A percentile compares a stretch with the other conserved stretches of the same genome.
These are phyloP conservation scores for Ogataea trehalophila DNA, from an alignment of 805 yeast species.

Conservation along the genomic window DNA sequence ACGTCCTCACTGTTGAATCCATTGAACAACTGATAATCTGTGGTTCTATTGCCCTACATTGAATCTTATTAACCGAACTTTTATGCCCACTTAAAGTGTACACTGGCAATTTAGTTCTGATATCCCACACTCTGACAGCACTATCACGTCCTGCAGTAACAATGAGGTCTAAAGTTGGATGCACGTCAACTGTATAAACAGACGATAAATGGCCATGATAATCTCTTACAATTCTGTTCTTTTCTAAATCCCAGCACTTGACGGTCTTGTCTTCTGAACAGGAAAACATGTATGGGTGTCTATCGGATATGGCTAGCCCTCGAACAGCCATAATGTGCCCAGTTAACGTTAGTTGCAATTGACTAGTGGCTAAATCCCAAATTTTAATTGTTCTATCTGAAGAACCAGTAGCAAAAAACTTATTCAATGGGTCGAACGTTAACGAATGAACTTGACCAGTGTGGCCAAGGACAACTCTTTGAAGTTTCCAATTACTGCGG, in stretches of 20 bases:
- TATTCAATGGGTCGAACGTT: slow-evolving; percentile 78
- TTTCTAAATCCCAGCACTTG: slow-evolving; percentile 94
- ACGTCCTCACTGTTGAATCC: slow-evolving; percentile 81
- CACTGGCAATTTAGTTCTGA: slow-evolving; percentile 69
- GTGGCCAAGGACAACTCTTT: slow-evolving; percentile 80
- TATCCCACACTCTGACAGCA: slow-evolving; percentile 89
- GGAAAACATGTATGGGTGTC: slow-evolving; percentile 84
- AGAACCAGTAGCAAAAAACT: slow-evolving; percentile 91
- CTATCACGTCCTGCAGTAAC: slow-evolving; percentile 89
- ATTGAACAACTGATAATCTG: slow-evolving; percentile 79
- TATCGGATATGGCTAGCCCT: slow-evolving; percentile 62
- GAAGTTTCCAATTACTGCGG: slow-evolving; percentile 70
- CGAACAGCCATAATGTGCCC: slow-evolving; percentile 92
- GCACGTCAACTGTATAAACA: slow-evolving; percentile 76
- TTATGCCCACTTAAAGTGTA: slow-evolving; percentile 81
- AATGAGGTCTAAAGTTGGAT: slow-evolving; percentile 79
- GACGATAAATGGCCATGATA: slow-evolving; percentile 95
- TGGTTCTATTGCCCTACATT: slow-evolving; percentile 70
- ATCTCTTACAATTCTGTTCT: slow-evolving; percentile 73
- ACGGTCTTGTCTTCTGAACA: slow-evolving; percentile 92
- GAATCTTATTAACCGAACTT: slow-evolving; percentile 65
- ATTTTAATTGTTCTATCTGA: slow-evolving; percentile 83
- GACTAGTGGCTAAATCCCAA: slow-evolving; percentile 81
- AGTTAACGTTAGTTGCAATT: slow-evolving; percentile 67
- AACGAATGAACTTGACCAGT: slow-evolving; percentile 89